Percentiles rank a stretch among this genome's conserved stretches.
Evolutionary conservation across 1,284 basidiomycete genomes (phyloP).

Genomic region (Rhodofomes roseus): DNA sequence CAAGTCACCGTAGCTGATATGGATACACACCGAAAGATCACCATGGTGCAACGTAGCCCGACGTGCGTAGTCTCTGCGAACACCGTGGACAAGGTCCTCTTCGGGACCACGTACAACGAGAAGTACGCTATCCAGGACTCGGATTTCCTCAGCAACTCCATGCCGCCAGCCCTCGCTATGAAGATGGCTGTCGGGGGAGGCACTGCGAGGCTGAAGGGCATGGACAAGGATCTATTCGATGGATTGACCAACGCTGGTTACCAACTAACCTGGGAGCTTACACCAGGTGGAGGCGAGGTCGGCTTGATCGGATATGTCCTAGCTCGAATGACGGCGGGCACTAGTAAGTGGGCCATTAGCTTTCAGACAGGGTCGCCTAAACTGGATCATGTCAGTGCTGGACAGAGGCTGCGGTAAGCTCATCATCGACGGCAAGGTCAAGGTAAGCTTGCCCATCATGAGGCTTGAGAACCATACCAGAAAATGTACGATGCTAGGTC

Average conservation of each 20-base stretch:
- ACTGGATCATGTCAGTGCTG: not conserved
- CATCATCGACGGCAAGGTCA: slow-evolving; percentile 5
- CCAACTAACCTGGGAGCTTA: slow-evolving; percentile 2
- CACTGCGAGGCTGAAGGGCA: not conserved
- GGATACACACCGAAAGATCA: not conserved
- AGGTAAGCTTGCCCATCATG: not conserved
- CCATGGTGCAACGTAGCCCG: slow-evolving; percentile 6
- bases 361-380: not conserved
- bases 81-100: not conserved
- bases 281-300: not conserved
- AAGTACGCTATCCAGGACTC: slow-evolving; percentile 1
- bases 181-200: not conserved
- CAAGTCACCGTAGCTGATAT: not conserved
- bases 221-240: not conserved
- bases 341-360: not conserved
- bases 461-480: not conserved
- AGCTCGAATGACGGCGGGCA: not conserved
- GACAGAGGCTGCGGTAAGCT: slow-evolving; percentile 2
- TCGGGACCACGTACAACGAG: not conserved
- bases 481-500: slow-evolving; percentile 9
- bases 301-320: not conserved
- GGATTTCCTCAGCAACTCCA: not conserved
- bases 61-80: slow-evolving; percentile 5
- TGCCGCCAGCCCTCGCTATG: not conserved
- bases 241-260: not conserved